Conservation (phyloP, 1,139 yeast species). For the Yamadazyma siamensis region DNA sequence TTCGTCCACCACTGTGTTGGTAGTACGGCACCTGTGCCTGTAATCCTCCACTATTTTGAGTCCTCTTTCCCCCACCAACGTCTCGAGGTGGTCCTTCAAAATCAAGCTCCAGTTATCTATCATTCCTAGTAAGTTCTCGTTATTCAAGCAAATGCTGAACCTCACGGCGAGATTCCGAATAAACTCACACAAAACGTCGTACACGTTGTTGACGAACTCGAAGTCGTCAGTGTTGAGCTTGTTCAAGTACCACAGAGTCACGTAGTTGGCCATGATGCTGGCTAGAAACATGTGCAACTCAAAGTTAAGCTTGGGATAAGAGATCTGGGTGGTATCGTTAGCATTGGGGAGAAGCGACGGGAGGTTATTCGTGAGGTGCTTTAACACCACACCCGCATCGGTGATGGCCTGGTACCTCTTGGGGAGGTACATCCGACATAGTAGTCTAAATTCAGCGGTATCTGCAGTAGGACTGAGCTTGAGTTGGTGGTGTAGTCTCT, state of each 20-base stretch:
- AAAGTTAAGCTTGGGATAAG: slow-evolving; percentile 25
- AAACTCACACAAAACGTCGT: slow-evolving; percentile 28
- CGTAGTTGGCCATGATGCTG: slow-evolving; percentile 30
- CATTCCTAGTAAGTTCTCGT: slow-evolving; percentile 12
- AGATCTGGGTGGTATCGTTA: slow-evolving; percentile 11
- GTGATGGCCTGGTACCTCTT: slow-evolving; percentile 25
- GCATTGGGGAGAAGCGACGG: slow-evolving; percentile 22
- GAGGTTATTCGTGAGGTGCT: slow-evolving; percentile 24
- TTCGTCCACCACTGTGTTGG: slow-evolving; percentile 6
- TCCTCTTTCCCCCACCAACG: slow-evolving; percentile 15
- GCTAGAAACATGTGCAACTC: slow-evolving; percentile 38
- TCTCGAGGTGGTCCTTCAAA: slow-evolving; percentile 25
- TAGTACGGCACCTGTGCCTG: slow-evolving; percentile 1
- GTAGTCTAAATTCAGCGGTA: slow-evolving; percentile 30
- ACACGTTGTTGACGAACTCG: slow-evolving; percentile 32
- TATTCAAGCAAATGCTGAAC: slow-evolving; percentile 13
- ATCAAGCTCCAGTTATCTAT: slow-evolving; percentile 24
- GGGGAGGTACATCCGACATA: slow-evolving; percentile 35
- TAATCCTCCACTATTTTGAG: slow-evolving; percentile 16
- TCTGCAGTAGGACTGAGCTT: slow-evolving; percentile 9
- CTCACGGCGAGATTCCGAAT: slow-evolving; percentile 23
- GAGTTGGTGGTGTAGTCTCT: background rate
- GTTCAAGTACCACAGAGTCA: slow-evolving; percentile 37
- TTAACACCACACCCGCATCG: slow-evolving; percentile 11
- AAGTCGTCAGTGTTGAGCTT: slow-evolving; percentile 39